phyloP scores from a whole-genome alignment of 192 early-diverging fungal species.

The Umbelopsis sp. region DNA sequence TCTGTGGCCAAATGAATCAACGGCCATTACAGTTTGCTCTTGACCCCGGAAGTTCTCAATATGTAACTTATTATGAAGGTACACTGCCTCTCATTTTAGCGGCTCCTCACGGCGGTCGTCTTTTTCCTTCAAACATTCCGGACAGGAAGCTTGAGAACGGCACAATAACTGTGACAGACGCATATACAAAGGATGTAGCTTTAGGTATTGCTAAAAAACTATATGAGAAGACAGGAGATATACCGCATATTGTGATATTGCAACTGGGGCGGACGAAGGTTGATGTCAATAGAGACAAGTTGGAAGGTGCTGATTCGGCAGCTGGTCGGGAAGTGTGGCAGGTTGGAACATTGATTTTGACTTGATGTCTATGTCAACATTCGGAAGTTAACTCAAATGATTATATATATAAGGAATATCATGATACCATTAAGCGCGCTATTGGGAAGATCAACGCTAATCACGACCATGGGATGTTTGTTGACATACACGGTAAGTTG shows the following conservation, averaged over 20 bases:
- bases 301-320: not conserved
- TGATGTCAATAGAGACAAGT: slow-evolving; percentile 9
- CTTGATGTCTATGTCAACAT: not conserved
- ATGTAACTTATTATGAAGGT: slow-evolving; percentile 14
- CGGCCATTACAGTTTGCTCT: not conserved
- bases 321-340: slow-evolving; percentile 10
- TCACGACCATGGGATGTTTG: not conserved
- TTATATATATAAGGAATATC: not conserved
- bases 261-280: slow-evolving; percentile 10
- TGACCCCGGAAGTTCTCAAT: not conserved
- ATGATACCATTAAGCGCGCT: not conserved
- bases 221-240: not conserved
- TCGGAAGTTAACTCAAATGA: not conserved
- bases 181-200: slow-evolving; percentile 4
- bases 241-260: not conserved
- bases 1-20: not conserved
- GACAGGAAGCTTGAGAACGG: not conserved
- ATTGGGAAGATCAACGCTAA: not conserved
- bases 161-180: not conserved
- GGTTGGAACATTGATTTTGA: not conserved
- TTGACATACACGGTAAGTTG: slow-evolving; percentile 6
- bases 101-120: slow-evolving; percentile 3
- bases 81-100: slow-evolving; percentile 4
- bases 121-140: slow-evolving; percentile 2
- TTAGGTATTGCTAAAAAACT: not conserved